These are phyloP conservation scores for Dictyostelium capitatum DNA, from an alignment of 78 protist genomes.

Conservation along the genomic window DNA sequence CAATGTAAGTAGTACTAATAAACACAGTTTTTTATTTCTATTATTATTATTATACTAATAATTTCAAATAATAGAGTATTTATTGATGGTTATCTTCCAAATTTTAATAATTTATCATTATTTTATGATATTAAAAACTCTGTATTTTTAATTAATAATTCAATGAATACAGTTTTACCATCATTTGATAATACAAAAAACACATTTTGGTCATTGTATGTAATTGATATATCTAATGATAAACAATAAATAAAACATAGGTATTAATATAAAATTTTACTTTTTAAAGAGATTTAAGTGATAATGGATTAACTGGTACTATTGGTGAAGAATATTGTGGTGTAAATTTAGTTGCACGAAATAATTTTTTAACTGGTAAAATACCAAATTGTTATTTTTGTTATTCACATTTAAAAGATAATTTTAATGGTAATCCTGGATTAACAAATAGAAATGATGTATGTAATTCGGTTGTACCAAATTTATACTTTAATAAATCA, in stretches of 20 bases:
- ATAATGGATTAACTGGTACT: neutral
- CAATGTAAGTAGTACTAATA: neutral
- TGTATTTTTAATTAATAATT: neutral
- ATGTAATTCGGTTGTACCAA: neutral
- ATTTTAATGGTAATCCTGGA: neutral
- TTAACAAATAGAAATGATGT: neutral
- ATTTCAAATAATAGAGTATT: neutral
- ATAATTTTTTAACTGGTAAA: neutral
- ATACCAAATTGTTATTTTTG: slow-evolving; percentile 1
- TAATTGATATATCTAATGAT: too few relatives aligned
- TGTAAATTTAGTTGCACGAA: neutral
- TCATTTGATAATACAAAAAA: neutral
- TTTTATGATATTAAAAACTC: neutral
- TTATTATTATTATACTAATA: neutral
- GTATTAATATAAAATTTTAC: too few relatives aligned
- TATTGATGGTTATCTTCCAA: neutral
- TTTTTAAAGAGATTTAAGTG: neutral
- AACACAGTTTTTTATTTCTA: too few relatives aligned
- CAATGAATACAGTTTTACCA: neutral
- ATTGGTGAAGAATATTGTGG: slow-evolving; percentile 12
- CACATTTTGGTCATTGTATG: neutral
- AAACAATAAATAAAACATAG: too few relatives aligned
- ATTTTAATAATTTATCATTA: neutral
- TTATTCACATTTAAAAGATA: neutral
- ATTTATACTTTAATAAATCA: neutral